Conservation (phyloP, 129 eudicot genomes). For the Escallonia herrerae region DNA sequence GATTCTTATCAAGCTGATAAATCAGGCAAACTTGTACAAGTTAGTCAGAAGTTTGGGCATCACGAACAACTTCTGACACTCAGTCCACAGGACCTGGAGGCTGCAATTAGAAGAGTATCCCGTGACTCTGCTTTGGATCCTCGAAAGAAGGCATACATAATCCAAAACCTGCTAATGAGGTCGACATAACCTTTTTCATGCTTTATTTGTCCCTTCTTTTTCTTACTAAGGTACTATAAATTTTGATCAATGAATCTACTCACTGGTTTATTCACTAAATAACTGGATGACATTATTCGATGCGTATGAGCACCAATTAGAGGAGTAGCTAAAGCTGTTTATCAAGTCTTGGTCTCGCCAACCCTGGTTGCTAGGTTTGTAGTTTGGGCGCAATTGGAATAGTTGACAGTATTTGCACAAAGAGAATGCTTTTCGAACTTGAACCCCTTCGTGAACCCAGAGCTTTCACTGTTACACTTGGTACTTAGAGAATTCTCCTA, state of each 20-base stretch:
- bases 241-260: too few species aligned
- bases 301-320: not conserved
- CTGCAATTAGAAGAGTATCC: conserved; percentile 59
- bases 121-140: conserved; percentile 61
- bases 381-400: too few species aligned
- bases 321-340: too few species aligned
- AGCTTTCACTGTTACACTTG: too few species aligned
- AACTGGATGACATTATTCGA: not conserved
- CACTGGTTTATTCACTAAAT: not conserved
- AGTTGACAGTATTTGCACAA: too few species aligned
- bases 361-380: too few species aligned
- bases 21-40: conserved; percentile 17
- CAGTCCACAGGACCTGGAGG: conserved; percentile 74
- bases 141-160: conserved; percentile 47
- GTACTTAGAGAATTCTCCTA: too few species aligned
- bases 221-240: not conserved
- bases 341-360: not conserved
- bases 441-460: too few species aligned
- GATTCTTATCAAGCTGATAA: conserved; percentile 24
- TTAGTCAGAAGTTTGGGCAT: conserved; percentile 9
- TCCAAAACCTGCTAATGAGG: conserved; percentile 76
- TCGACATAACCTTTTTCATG: conserved; percentile 10
- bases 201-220: conserved; percentile 5
- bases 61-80: conserved; percentile 20
- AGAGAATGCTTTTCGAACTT: too few species aligned